These are phyloP conservation scores for Cinnamomum chago DNA, from an alignment of 164 flowering plant species.

Conservation along the genomic window DNA sequence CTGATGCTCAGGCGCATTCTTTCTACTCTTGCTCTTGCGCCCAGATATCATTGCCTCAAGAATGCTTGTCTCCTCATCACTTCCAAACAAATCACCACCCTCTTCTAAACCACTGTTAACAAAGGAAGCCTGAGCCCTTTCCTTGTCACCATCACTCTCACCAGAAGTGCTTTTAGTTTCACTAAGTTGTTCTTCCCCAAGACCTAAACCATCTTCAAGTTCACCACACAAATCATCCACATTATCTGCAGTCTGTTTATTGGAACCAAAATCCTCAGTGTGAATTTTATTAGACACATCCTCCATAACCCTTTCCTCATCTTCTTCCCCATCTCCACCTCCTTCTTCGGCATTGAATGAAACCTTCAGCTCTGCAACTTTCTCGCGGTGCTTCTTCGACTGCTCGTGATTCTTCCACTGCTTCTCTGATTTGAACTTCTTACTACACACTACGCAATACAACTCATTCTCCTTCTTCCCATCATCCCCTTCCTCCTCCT, in stretches of 20 bases:
- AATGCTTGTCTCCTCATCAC: constrained; percentile 50
- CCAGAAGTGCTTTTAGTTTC: constrained; percentile 19
- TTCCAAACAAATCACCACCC: constrained; percentile 9
- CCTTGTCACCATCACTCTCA: constrained; percentile 19
- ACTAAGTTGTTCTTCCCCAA: constrained; percentile 21
- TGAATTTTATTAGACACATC: constrained; percentile 12
- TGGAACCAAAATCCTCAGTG: constrained; percentile 8
- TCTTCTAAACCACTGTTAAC: constrained; percentile 10
- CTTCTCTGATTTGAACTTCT: constrained; percentile 95
- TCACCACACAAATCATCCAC: constrained; percentile 36
- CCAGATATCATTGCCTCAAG: constrained; percentile 76
- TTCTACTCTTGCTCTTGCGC: constrained; percentile 40
- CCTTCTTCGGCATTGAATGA: constrained; percentile 23
- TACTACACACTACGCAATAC: constrained; percentile 79
- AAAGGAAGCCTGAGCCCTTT: constrained; percentile 12
- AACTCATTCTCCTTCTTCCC: constrained; percentile 44
- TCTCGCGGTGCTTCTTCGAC: constrained; percentile 93
- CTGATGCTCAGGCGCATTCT: constrained; percentile 18
- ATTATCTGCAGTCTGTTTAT: constrained; percentile 19
- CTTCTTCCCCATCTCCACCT: constrained; percentile 12
- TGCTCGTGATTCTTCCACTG: constrained; percentile 99
- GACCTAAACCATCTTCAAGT: constrained; percentile 29
- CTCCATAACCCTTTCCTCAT: constrained; percentile 9
- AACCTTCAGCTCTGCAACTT: constrained; percentile 63
- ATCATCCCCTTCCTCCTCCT: constrained; percentile 27